phyloP scores from a whole-genome alignment of 768 basidiomycete species.

The Coprinellus micaceus region DNA sequence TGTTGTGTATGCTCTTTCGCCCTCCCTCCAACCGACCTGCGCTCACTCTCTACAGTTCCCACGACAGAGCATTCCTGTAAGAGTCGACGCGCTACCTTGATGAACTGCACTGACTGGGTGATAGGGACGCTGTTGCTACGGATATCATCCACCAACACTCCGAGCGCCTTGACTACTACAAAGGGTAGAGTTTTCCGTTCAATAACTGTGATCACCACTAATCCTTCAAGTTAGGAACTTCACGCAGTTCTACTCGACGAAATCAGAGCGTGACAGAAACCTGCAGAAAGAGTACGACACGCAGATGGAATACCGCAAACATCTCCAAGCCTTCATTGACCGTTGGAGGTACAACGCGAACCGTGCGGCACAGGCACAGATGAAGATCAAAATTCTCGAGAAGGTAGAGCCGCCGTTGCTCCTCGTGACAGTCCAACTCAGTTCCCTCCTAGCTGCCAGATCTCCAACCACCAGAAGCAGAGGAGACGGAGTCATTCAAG shows the following conservation, averaged over 20 bases:
- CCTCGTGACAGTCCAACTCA: background rate
- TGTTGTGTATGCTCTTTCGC: constrained; percentile 64
- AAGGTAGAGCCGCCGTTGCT: constrained; percentile 43
- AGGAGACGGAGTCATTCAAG: constrained; percentile 93
- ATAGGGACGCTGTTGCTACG: constrained; percentile 89
- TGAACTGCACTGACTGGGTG: constrained; percentile 1
- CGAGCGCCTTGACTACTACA: constrained; percentile 92
- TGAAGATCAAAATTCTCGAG: constrained; percentile 72
- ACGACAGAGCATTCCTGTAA: constrained; percentile 94
- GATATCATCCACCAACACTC: constrained; percentile 98
- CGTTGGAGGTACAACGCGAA: constrained; percentile 98
- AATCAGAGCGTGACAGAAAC: constrained; percentile 90
- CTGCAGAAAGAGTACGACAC: constrained; percentile 93
- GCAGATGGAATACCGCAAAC: constrained; percentile 92
- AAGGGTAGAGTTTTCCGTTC: constrained; percentile 53
- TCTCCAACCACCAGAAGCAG: constrained; percentile 86
- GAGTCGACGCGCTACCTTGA: constrained; percentile 15
- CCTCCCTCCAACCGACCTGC: background rate
- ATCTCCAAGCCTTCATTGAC: constrained; percentile 97
- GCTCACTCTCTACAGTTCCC: constrained; percentile 54
- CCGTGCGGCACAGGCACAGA: constrained; percentile 84
- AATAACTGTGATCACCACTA: constrained; percentile 8
- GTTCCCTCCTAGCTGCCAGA: constrained; percentile 70
- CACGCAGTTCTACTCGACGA: constrained; percentile 97
- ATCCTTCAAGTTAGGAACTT: constrained; percentile 68